Conservation (phyloP, 805 yeast genomes). For the Starmerella khaoyaiensis region DNA sequence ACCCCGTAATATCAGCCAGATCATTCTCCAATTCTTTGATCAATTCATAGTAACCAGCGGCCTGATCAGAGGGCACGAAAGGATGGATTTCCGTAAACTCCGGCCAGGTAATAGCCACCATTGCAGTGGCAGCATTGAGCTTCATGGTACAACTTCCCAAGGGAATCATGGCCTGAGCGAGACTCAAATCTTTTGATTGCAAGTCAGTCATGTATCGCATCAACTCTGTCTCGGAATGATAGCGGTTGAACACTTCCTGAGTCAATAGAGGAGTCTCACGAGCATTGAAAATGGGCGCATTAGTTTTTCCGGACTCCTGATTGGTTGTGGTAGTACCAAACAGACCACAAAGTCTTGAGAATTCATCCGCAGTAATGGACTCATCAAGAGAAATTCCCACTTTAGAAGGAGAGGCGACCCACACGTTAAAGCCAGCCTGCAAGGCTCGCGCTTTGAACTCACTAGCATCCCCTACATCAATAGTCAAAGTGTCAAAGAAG, state of each 20-base stretch:
- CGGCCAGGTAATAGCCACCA: constrained; percentile 91
- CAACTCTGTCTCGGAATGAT: constrained; percentile 93
- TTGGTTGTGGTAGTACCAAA: constrained; percentile 38
- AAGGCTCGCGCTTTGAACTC: constrained; percentile 47
- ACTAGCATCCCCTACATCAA: constrained; percentile 40
- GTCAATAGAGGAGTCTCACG: constrained; percentile 34
- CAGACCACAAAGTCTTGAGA: constrained; percentile 42
- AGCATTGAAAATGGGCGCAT: constrained; percentile 27
- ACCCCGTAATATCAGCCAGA: constrained; percentile 84
- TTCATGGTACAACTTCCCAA: constrained; percentile 98
- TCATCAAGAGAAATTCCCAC: constrained; percentile 86
- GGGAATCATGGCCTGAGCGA: constrained; percentile 95
- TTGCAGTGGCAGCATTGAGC: constrained; percentile 85
- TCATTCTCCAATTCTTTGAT: constrained; percentile 69
- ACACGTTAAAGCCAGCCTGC: constrained; percentile 58
- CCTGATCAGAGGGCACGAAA: constrained; percentile 80
- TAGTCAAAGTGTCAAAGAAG: constrained; percentile 81
- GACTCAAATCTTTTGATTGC: constrained; percentile 78
- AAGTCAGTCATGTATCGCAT: constrained; percentile 75
- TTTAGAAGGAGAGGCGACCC: constrained; percentile 45
- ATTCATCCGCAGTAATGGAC: constrained; percentile 54
- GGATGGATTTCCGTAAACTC: constrained; percentile 85
- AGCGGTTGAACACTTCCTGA: constrained; percentile 67
- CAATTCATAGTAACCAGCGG: constrained; percentile 70
- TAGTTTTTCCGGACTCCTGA: constrained; percentile 16